phyloP scores from a whole-genome alignment of 306 rosid genomes.

The Quercus variabilis region DNA sequence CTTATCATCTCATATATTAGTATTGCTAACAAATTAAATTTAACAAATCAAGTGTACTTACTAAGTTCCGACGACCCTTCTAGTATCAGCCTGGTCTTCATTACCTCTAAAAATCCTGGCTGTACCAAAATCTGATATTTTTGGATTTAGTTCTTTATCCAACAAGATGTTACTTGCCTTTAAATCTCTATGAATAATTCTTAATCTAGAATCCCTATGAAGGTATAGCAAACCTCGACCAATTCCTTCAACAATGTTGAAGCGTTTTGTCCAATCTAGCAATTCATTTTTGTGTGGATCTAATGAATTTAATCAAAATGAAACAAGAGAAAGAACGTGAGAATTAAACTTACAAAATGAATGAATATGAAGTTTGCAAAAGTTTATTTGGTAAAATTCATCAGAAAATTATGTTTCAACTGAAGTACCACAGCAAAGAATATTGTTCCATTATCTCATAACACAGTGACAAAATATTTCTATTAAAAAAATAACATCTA shows the following conservation, averaged over 20 bases:
- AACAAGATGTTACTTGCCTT: too few relatives aligned
- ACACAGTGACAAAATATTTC: too few relatives aligned
- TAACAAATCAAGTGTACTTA: neutral
- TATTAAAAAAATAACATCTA: too few relatives aligned
- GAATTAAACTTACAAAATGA: neutral
- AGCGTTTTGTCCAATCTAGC: conserved; percentile 15
- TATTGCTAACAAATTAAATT: too few relatives aligned
- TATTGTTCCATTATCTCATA: too few relatives aligned
- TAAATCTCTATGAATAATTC: neutral
- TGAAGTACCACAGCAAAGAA: neutral
- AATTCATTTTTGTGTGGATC: conserved; percentile 20
- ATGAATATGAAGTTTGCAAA: neutral
- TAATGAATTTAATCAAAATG: neutral
- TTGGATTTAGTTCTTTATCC: too few relatives aligned
- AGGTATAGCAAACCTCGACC: conserved; percentile 14
- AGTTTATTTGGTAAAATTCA: neutral
- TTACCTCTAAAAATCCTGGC: too few relatives aligned
- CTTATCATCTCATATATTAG: too few relatives aligned
- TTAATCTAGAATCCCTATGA: conserved; percentile 17
- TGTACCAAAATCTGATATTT: too few relatives aligned
- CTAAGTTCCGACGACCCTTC: neutral
- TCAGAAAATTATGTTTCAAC: neutral
- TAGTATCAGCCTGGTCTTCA: too few relatives aligned
- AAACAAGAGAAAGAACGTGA: too few relatives aligned
- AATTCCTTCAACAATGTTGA: conserved; percentile 16